Conservation (phyloP, 345 rosid species). For the Arabis hirsuta region DNA sequence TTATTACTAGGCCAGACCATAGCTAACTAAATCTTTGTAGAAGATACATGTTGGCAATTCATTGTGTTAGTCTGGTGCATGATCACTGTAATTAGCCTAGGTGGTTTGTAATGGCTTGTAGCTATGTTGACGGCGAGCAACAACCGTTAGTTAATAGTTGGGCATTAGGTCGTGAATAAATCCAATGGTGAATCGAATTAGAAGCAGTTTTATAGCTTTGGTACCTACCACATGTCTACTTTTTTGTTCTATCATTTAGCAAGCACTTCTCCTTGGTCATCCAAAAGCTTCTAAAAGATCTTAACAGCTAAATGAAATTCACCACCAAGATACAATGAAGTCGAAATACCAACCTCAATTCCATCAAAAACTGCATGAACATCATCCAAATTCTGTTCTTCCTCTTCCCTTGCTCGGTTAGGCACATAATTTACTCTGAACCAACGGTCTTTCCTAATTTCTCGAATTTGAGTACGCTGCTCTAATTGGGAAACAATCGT, state of each 20-base stretch:
- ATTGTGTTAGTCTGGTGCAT: not conserved
- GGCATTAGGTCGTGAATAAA: not conserved
- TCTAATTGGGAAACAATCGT: constrained; percentile 38
- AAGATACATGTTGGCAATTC: not conserved
- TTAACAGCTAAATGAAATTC: not conserved
- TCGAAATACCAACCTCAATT: constrained; percentile 66
- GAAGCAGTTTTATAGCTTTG: not conserved
- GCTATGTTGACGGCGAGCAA: not conserved
- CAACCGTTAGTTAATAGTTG: constrained; percentile 2
- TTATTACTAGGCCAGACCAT: constrained; percentile 5
- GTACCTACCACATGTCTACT: not conserved
- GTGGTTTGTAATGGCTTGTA: not conserved
- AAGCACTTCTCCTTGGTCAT: not conserved
- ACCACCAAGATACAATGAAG: constrained; percentile 15
- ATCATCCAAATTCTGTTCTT: constrained; percentile 77
- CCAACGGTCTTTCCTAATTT: constrained; percentile 70
- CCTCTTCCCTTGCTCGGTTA: constrained; percentile 53
- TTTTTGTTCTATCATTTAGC: not conserved
- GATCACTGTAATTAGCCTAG: not conserved
- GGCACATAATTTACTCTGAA: constrained; percentile 67
- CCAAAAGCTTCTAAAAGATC: constrained; percentile 1
- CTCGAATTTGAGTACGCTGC: constrained; percentile 80
- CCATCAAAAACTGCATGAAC: constrained; percentile 79
- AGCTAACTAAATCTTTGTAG: constrained; percentile 27
- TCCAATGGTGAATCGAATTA: constrained; percentile 5